Evolutionary conservation across 495 filamentous ascomycete genomes (phyloP).

Genomic region (Massariosphaeria phaeospora): DNA sequence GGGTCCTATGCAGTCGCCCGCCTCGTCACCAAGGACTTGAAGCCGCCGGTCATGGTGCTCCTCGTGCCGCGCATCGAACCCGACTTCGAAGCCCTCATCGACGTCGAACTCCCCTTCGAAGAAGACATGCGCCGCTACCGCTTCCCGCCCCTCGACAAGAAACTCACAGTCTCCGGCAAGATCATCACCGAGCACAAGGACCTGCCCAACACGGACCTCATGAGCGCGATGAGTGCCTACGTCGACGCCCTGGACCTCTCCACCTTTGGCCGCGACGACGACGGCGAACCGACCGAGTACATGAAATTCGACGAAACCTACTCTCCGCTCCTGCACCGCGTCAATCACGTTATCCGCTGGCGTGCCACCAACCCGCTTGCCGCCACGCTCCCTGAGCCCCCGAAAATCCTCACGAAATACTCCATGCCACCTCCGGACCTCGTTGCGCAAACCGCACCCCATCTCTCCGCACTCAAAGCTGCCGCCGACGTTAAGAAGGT

Average conservation of each 20-base stretch:
- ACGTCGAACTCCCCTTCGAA: conserved; percentile 87
- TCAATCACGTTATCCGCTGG: conserved; percentile 76
- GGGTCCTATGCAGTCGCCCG: conserved; percentile 85
- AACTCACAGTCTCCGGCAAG: conserved; percentile 87
- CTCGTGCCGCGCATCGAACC: conserved; percentile 76
- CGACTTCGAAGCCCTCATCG: conserved; percentile 82
- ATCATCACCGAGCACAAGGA: conserved; percentile 77
- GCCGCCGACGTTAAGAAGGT: conserved; percentile 87
- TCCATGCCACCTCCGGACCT: conserved; percentile 68
- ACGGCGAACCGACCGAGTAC: conserved; percentile 69
- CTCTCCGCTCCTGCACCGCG: conserved; percentile 86
- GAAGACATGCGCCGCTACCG: conserved; percentile 86
- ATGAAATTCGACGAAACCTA: conserved; percentile 76
- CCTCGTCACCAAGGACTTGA: conserved; percentile 74
- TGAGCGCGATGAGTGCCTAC: conserved; percentile 78
- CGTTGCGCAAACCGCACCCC: conserved; percentile 48
- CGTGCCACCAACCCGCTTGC: conserved; percentile 64
- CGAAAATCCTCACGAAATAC: conserved; percentile 66
- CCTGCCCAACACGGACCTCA: conserved; percentile 69
- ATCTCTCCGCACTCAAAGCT: conserved; percentile 58
- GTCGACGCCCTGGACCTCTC: conserved; percentile 93
- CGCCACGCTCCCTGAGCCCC: conserved; percentile 59
- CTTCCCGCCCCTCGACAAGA: conserved; percentile 84
- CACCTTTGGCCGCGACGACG: conserved; percentile 56
- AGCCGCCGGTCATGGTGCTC: conserved; percentile 70